Evolutionary conservation across 257 asterid genomes (phyloP).

Genomic region (Nicotiana attenuata): DNA sequence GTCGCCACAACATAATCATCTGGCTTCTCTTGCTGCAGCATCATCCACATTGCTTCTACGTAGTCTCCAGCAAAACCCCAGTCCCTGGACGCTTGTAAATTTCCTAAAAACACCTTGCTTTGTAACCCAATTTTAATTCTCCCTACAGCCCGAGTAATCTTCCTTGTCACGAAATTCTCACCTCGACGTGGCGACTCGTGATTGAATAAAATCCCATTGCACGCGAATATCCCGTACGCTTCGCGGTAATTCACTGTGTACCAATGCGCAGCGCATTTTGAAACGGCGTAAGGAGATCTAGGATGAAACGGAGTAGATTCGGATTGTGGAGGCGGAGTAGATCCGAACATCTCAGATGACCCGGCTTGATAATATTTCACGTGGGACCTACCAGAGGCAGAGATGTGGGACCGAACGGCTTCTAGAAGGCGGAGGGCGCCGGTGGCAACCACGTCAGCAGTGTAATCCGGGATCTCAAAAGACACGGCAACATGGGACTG

Average conservation of each 20-base stretch:
- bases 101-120: conserved; percentile 84
- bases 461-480: conserved; percentile 96
- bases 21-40: conserved; percentile 93
- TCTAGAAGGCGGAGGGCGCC: conserved; percentile 96
- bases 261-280: conserved; percentile 99
- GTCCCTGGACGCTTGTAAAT: conserved; percentile 80
- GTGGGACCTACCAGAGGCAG: conserved; percentile 72
- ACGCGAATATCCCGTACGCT: conserved; percentile 81
- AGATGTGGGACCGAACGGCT: conserved; percentile 84
- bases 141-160: conserved; percentile 93
- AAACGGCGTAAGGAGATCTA: conserved; percentile 91
- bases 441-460: conserved; percentile 97
- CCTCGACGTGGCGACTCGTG: conserved; percentile 93
- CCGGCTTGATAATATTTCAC: conserved; percentile 91
- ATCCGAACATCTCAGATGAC: conserved; percentile 97
- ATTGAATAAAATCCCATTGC: conserved; percentile 90
- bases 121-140: conserved; percentile 88
- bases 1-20: conserved; percentile 98
- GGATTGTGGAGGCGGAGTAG: conserved; percentile 92
- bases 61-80: conserved; percentile 99
- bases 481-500: conserved; percentile 98
- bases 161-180: conserved; percentile 93
- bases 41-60: conserved; percentile 99
- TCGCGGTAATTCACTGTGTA: conserved; percentile 97
- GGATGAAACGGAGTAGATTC: conserved; percentile 86